Evolutionary conservation across 2,329 filamentous ascomycete genomes (phyloP), one percentile per base, ranked within the genome.

Genomic region (Calonectria hawksworthii): DNA sequence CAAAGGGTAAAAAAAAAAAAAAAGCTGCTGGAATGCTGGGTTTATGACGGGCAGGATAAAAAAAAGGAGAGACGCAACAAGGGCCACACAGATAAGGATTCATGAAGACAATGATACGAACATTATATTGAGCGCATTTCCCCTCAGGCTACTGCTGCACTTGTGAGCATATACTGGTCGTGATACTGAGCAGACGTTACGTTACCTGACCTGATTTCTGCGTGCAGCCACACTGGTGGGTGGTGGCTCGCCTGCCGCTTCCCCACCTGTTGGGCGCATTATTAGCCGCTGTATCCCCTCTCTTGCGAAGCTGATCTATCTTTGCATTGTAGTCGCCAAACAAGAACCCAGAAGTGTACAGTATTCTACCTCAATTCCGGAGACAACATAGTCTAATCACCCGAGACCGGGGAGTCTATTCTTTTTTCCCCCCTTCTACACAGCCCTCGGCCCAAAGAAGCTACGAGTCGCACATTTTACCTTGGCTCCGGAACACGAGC

Each of bases 221-320:
- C 41, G 50, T 59, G 69, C 71, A 75, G 73, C 66, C 9, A 68
- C 70, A 50, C 59, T 21, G 74, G 73, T 75, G 75, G 44, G 64
- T 70, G 68, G 76, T 70, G 68, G 76, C 77, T 54, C 38, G 66
- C 41, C 50, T 70, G 6, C 28, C 36, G 68, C 41, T 76, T 80
- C 79, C 75, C 79, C 79, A 80, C 79, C 75, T 75, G 23, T 59
- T 68, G 68, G 54, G 54, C 54, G 72, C 68, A 63, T 72, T 74
- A 74, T 72, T 74, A 74, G 51, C 69, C 65, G 64, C 73, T 56
- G 23, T 63, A 50, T 47, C 68, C 72, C 34, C 59, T 64, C 70
- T 72, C 61, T 34, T 47, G 65, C 65, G 26, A 51, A 44, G 69
- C 59, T 64, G 70, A 32, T 63, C 30, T 21, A 36, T 68, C 64